A percentile compares a stretch with the other conserved stretches of the same genome.
Conservation (phyloP, 208 protist species). For the Leishmania tarentolae region DNA sequence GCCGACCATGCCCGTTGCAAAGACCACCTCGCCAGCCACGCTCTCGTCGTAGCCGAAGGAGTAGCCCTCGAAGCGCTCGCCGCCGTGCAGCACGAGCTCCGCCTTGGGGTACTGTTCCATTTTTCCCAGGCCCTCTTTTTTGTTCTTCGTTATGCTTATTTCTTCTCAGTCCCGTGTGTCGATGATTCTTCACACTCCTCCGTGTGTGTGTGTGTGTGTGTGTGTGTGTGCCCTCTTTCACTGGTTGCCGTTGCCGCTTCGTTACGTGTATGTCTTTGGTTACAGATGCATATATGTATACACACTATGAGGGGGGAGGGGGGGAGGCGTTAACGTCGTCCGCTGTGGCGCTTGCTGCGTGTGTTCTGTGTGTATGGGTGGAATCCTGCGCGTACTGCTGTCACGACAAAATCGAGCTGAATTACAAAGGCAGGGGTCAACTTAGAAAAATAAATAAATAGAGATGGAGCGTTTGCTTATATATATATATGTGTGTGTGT, state of each 20-base stretch:
- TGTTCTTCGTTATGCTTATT: not conserved
- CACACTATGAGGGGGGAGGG: no score
- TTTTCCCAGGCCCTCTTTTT: not conserved
- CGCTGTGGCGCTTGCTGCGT: not conserved
- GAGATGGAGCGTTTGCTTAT: no score
- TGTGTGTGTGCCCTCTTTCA: not conserved
- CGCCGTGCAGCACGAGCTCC: constrained; percentile 94
- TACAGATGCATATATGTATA: constrained; percentile 7
- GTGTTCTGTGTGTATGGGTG: not conserved
- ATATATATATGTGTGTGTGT: not conserved
- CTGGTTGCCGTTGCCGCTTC: not conserved
- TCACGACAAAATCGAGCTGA: no score
- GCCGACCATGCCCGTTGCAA: constrained; percentile 95
- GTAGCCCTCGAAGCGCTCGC: constrained; percentile 92
- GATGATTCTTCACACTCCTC: not conserved
- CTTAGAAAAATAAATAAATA: no score
- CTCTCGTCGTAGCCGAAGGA: constrained; percentile 96
- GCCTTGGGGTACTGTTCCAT: constrained; percentile 56
- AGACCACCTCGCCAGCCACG: constrained; percentile 91
- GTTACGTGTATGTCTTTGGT: constrained; percentile 1
- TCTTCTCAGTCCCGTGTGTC: not conserved
- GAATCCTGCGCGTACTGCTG: no score
- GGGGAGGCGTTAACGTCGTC: no score
- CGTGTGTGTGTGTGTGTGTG: not conserved
- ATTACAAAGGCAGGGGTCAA: no score